Conservation (phyloP, 257 asterid species). For the Solanum tacnaense region DNA sequence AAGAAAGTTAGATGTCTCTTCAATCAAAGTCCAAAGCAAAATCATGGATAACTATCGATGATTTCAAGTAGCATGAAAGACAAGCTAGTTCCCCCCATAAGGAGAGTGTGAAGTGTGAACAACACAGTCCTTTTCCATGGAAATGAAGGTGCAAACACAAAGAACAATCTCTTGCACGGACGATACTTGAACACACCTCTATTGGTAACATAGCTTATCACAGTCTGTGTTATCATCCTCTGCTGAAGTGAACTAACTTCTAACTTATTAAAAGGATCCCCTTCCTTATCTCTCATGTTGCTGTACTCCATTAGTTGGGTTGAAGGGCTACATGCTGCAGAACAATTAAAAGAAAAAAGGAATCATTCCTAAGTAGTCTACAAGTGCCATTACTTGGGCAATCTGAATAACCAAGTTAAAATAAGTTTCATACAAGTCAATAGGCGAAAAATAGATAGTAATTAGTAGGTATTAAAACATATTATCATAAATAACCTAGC, state of each 20-base stretch:
- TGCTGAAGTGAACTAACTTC: background rate
- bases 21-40: background rate
- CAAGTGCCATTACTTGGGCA: background rate
- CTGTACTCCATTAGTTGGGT: conserved; percentile 22
- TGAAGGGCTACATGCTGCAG: conserved; percentile 61
- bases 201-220: background rate
- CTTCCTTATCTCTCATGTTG: background rate
- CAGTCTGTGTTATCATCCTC: background rate
- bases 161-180: background rate
- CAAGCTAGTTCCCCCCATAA: background rate
- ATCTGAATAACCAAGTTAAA: background rate
- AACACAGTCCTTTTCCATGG: background rate
- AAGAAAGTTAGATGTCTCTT: background rate
- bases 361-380: background rate
- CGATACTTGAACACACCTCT: background rate
- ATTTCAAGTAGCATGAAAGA: background rate
- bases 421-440: background rate
- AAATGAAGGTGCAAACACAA: background rate
- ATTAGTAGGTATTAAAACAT: background rate
- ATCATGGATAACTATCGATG: background rate
- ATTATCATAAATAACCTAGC: background rate
- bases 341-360: background rate
- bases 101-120: background rate
- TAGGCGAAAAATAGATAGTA: background rate
- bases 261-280: background rate